Conservation (phyloP, 2,329 filamentous ascomycete species). For the Fusarium concolor region DNA sequence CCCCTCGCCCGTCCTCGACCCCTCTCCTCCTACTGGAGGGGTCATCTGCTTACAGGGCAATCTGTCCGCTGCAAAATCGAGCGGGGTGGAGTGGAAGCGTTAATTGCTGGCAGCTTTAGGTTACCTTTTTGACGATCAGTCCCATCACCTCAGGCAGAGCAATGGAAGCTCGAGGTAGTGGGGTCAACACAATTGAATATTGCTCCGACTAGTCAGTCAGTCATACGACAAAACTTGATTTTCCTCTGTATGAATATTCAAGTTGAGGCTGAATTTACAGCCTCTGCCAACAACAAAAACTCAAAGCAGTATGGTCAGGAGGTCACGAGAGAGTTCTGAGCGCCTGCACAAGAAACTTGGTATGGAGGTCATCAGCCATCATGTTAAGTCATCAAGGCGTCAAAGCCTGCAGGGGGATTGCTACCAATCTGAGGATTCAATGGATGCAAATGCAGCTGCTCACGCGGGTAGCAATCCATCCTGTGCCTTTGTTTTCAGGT, state of each 20-base stretch:
- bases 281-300: not conserved
- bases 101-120: constrained; percentile 23
- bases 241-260: constrained; percentile 22
- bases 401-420: constrained; percentile 15
- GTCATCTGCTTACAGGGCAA: constrained; percentile 31
- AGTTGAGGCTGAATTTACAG: not conserved
- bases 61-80: constrained; percentile 21
- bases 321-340: constrained; percentile 1
- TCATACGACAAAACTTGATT: constrained; percentile 8
- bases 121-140: constrained; percentile 24
- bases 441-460: constrained; percentile 25
- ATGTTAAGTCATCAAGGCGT: constrained; percentile 9
- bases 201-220: constrained; percentile 19
- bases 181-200: constrained; percentile 9
- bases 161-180: constrained; percentile 2
- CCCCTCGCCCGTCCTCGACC: constrained; percentile 29
- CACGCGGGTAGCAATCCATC: constrained; percentile 11
- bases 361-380: constrained; percentile 1
- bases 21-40: constrained; percentile 29
- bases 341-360: not conserved
- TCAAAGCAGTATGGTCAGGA: not conserved
- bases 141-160: not conserved
- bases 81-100: constrained; percentile 35
- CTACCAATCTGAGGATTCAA: constrained; percentile 9
- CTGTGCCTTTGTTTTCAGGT: constrained; percentile 3